These are phyloP conservation scores for Colletotrichum gloeosporioides DNA, from an alignment of 2,329 filamentous ascomycete genomes.

Conservation along the genomic window DNA sequence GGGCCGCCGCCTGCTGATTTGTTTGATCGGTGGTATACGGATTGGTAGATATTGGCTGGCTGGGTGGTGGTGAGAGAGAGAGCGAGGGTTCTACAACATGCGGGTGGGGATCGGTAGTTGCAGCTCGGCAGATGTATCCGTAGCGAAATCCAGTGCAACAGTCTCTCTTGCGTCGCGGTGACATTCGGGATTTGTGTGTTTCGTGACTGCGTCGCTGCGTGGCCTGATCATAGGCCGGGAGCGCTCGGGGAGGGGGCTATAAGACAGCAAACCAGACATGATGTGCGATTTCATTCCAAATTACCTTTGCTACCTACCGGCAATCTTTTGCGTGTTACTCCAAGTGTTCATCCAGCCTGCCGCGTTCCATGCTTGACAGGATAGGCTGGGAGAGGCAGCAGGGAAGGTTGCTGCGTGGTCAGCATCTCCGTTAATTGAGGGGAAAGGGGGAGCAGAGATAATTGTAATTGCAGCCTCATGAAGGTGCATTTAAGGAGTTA, in stretches of 20 bases:
- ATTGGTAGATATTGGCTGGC: background rate
- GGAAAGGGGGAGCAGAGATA: background rate
- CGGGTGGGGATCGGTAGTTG: background rate
- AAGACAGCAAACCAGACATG: background rate
- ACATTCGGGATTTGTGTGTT: background rate
- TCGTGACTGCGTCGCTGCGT: background rate
- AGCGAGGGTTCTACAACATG: background rate
- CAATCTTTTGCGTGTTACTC: background rate
- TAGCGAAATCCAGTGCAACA: background rate
- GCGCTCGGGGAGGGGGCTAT: background rate
- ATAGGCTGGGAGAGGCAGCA: background rate
- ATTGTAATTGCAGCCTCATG: background rate
- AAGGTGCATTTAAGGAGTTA: background rate
- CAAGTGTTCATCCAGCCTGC: background rate
- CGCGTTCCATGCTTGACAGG: background rate
- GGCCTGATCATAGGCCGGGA: background rate
- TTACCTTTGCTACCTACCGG: background rate
- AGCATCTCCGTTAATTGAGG: background rate
- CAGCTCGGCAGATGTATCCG: background rate
- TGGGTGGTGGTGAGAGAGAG: background rate
- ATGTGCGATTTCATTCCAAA: background rate
- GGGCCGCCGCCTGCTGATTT: background rate
- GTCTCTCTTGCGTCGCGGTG: background rate
- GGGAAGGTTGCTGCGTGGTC: background rate
- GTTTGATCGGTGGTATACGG: background rate